Conservation (phyloP, 352 stramenopile genomes). For the Thalassiosira oceanica region DNA sequence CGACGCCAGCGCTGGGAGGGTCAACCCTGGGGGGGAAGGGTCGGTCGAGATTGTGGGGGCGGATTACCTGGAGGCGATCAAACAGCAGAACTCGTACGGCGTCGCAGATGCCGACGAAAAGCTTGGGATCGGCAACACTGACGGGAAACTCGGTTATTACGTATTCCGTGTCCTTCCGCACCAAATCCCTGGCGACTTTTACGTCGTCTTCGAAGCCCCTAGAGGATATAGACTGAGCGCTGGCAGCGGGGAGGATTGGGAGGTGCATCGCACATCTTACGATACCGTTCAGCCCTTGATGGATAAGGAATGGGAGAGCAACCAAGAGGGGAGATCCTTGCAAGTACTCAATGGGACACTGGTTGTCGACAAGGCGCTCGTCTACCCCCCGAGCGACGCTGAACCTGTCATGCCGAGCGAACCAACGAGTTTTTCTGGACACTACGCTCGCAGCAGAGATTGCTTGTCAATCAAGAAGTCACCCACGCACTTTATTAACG, state of each 20-base stretch:
- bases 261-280: constrained; percentile 15
- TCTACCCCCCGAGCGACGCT: too few species aligned
- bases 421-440: too few species aligned
- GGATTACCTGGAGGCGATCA: constrained; percentile 9
- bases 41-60: constrained; percentile 3
- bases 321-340: too few species aligned
- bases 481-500: too few species aligned
- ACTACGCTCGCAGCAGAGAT: too few species aligned
- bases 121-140: constrained; percentile 7
- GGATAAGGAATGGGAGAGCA: too few species aligned
- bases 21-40: neutral
- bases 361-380: too few species aligned
- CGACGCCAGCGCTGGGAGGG: neutral
- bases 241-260: constrained; percentile 26
- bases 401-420: too few species aligned
- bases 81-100: neutral
- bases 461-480: too few species aligned
- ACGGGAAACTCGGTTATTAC: constrained; percentile 19
- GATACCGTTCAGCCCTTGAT: constrained; percentile 28
- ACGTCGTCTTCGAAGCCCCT: constrained; percentile 25
- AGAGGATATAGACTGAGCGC: constrained; percentile 12
- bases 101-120: neutral
- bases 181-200: constrained; percentile 29
- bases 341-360: too few species aligned
- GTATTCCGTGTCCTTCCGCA: constrained; percentile 17